Percentiles rank a stretch among this genome's conserved stretches.
Evolutionary conservation across 495 filamentous ascomycete species (phyloP).

Genomic region (Cercophora samala): DNA sequence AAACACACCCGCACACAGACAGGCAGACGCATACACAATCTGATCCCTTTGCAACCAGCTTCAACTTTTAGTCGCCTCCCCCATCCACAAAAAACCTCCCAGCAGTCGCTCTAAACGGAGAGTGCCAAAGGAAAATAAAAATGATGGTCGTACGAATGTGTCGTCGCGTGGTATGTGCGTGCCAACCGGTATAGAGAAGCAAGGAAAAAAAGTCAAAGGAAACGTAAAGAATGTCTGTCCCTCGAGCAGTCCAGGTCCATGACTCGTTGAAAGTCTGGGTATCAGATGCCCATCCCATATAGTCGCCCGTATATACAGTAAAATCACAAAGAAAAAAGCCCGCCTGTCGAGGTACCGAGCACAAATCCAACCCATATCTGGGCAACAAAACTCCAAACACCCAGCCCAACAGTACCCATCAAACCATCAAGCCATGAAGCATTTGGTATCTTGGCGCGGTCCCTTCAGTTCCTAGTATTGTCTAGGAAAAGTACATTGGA

Average conservation of each 20-base stretch:
- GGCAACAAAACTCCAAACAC: conserved; percentile 5
- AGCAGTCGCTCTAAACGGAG: not conserved
- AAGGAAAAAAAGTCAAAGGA: not conserved
- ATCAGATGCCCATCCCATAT: conserved; percentile 6
- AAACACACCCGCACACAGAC: too few species aligned
- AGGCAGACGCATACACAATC: not conserved
- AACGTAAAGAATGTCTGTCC: conserved; percentile 8
- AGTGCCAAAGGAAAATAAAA: not conserved
- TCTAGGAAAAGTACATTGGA: too few species aligned
- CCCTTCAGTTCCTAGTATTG: too few species aligned
- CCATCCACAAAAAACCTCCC: not conserved
- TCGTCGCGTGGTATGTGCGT: not conserved
- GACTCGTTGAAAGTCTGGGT: not conserved
- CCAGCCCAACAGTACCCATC: conserved; percentile 9
- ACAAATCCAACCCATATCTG: not conserved
- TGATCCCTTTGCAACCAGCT: not conserved
- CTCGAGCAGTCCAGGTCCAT: not conserved
- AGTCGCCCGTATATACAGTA: not conserved
- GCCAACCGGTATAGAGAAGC: not conserved
- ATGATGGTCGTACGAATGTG: conserved; percentile 2
- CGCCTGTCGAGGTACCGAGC: not conserved
- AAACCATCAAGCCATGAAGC: not conserved
- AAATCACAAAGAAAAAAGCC: not conserved
- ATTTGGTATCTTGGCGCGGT: not conserved
- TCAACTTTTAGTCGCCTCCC: not conserved